phyloP scores from a whole-genome alignment of 2,329 filamentous ascomycete species.

The Neofusicoccum laricinum region DNA sequence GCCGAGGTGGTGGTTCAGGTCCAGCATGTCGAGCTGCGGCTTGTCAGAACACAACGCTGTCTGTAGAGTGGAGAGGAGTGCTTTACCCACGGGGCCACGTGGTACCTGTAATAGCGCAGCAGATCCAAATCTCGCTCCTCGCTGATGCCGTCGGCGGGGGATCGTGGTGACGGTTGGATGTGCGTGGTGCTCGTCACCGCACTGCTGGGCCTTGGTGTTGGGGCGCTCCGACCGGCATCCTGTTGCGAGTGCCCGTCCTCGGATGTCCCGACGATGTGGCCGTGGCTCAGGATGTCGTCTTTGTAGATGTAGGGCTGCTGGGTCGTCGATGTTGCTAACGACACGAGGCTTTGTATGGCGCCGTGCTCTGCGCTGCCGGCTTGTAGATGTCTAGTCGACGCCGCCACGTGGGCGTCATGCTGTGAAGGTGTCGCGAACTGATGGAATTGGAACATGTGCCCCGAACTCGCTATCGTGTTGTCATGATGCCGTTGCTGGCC shows the following conservation, averaged over 20 bases:
- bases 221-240: neutral
- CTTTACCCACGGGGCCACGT: slow-evolving; percentile 53
- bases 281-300: slow-evolving; percentile 21
- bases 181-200: neutral
- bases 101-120: slow-evolving; percentile 46
- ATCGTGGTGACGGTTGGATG: neutral
- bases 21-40: slow-evolving; percentile 56
- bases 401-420: neutral
- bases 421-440: neutral
- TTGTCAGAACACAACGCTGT: slow-evolving; percentile 1
- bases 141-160: neutral
- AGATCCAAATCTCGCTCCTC: slow-evolving; percentile 33
- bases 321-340: neutral
- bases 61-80: neutral
- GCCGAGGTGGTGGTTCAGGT: slow-evolving; percentile 52
- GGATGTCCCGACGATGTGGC: neutral
- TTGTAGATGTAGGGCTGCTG: slow-evolving; percentile 26
- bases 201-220: neutral
- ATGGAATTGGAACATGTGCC: neutral
- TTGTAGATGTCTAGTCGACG: neutral
- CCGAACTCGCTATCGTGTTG: neutral
- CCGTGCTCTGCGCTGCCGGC: slow-evolving; percentile 5
- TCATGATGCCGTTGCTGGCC: no score
- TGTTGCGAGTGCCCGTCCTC: neutral
- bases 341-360: neutral